A percentile compares a stretch with the other conserved stretches of the same genome.
Conservation (phyloP, 768 basidiomycete species). For the Leccinum subtestaceum region DNA sequence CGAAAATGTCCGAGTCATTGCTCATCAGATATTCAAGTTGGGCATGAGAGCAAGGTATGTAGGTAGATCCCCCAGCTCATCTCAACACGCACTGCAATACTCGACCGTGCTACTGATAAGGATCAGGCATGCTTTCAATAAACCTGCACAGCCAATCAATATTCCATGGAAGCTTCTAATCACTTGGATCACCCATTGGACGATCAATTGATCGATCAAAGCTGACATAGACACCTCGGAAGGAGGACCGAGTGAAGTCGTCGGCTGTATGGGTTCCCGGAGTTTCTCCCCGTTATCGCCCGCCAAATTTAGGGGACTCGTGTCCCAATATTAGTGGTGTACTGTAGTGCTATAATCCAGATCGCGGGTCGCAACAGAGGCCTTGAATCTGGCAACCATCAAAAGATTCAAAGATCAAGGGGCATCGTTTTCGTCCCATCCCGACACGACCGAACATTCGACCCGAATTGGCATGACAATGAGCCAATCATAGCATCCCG, state of each 20-base stretch:
- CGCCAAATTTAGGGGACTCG: background rate
- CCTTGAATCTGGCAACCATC: background rate
- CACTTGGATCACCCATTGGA: background rate
- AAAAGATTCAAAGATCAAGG: background rate
- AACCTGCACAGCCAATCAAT: background rate
- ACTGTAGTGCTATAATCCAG: background rate
- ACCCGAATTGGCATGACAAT: too few species aligned
- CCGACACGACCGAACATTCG: too few species aligned
- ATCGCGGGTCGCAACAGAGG: background rate
- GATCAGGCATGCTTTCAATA: background rate
- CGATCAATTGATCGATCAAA: too few species aligned
- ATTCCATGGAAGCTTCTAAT: background rate
- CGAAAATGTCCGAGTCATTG: background rate
- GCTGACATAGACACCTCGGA: background rate
- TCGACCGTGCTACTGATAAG: slow-evolving; percentile 16
- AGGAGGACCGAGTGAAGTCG: background rate
- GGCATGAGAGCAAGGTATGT: slow-evolving; percentile 7
- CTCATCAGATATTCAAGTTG: background rate
- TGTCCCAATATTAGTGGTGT: background rate
- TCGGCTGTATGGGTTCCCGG: background rate
- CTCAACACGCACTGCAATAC: background rate
- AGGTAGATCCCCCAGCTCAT: background rate
- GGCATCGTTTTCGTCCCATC: too few species aligned
- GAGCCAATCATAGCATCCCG: too few species aligned
- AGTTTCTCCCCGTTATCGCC: background rate